Conservation (phyloP, 306 rosid genomes). For the Boehmeria nivea region DNA sequence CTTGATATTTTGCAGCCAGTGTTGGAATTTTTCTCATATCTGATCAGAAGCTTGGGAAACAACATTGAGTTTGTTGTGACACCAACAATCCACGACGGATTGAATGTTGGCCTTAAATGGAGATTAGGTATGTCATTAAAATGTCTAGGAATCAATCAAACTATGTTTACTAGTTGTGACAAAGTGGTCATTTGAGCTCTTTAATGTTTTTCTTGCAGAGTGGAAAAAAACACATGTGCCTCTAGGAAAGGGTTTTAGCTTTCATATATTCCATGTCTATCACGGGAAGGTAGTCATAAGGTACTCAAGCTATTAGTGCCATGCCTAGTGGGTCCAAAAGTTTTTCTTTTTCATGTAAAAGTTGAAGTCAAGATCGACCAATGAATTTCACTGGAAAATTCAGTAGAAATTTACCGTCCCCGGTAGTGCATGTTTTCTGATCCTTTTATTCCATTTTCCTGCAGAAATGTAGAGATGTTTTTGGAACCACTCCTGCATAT, state of each 20-base stretch:
- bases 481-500: constrained; percentile 45
- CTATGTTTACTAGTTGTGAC: too few species aligned
- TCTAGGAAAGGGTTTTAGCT: constrained; percentile 51
- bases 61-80: constrained; percentile 33
- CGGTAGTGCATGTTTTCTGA: background rate
- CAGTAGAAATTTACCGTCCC: too few species aligned
- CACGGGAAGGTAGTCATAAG: constrained; percentile 56
- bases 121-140: constrained; percentile 40
- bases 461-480: constrained; percentile 64
- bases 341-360: too few species aligned
- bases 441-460: background rate
- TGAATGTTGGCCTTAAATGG: constrained; percentile 61
- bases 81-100: constrained; percentile 55
- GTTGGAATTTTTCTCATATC: constrained; percentile 35
- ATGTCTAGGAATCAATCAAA: too few species aligned
- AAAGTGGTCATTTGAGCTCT: too few species aligned
- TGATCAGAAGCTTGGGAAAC: constrained; percentile 34
- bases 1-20: constrained; percentile 49
- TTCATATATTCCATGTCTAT: constrained; percentile 47
- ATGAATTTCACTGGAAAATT: too few species aligned
- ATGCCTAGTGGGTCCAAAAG: too few species aligned
- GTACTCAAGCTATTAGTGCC: constrained; percentile 37
- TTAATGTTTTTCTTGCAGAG: constrained; percentile 35
- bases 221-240: constrained; percentile 40
- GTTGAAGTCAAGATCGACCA: too few species aligned